Percentiles rank a stretch among this genome's conserved stretches.
Evolutionary conservation across 2,329 filamentous ascomycete genomes (phyloP).

Genomic region (Botrytis deweyae): DNA sequence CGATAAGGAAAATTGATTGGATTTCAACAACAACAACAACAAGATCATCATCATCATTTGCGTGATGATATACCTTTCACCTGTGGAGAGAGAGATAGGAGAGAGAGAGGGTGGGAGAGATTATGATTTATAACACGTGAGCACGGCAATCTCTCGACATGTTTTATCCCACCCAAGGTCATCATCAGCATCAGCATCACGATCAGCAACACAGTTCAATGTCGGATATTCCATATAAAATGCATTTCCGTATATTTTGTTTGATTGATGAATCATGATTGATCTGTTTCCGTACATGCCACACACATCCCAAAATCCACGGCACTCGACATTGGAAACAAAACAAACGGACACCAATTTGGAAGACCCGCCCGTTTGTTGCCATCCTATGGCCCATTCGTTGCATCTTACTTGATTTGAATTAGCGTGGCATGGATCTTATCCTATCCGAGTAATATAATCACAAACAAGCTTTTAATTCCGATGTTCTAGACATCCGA

Average conservation of each 20-base stretch:
- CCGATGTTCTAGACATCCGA: conserved; percentile 1
- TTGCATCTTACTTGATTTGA: accelerated
- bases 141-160: not conserved
- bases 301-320: not conserved
- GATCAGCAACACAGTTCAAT: not conserved
- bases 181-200: not conserved
- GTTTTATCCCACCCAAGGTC: not conserved
- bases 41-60: not conserved
- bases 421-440: accelerated
- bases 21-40: too few species aligned
- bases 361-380: not conserved
- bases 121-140: not conserved
- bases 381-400: not conserved
- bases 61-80: not conserved
- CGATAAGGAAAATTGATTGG: too few species aligned
- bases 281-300: too few species aligned
- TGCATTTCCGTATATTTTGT: not conserved
- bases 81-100: not conserved
- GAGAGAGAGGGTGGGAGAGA: not conserved
- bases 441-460: not conserved
- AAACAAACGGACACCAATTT: not conserved
- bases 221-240: not conserved
- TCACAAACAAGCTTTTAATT: not conserved
- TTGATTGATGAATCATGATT: too few species aligned
- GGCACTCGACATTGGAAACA: not conserved